A percentile compares a stretch with the other conserved stretches of the same genome.
These are phyloP conservation scores for Amaranthus palmeri DNA, from an alignment of 148 eudicot genomes.

Conservation along the genomic window DNA sequence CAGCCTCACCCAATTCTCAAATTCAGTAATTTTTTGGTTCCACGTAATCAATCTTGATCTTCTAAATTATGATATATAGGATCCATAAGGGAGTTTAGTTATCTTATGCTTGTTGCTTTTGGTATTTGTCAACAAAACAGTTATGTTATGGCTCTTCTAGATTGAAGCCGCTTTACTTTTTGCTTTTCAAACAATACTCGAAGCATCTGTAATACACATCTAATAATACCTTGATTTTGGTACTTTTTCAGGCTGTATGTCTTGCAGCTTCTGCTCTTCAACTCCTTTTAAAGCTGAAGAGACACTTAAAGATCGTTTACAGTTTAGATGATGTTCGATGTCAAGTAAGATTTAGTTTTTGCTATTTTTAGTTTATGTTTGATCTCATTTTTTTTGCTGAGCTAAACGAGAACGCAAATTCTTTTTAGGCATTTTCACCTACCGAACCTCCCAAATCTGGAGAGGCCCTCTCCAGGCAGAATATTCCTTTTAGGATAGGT, in stretches of 20 bases:
- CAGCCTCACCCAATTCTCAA: too few species aligned
- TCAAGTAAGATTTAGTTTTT: constrained; percentile 45
- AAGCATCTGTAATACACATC: not conserved
- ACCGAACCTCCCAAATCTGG: constrained; percentile 78
- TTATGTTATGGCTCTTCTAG: too few species aligned
- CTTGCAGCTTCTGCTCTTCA: constrained; percentile 78
- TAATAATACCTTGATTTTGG: constrained; percentile 12
- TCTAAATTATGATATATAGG: too few species aligned
- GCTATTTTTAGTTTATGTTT: not conserved
- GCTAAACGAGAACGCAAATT: constrained; percentile 5
- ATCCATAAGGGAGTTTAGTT: too few species aligned
- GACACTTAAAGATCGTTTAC: constrained; percentile 86
- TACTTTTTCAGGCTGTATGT: constrained; percentile 61
- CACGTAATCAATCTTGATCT: too few species aligned
- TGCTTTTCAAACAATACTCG: too few species aligned
- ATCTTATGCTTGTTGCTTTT: too few species aligned
- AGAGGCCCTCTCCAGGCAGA: constrained; percentile 68
- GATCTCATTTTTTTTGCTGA: not conserved
- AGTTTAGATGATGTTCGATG: constrained; percentile 83
- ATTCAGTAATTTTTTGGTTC: too few species aligned
- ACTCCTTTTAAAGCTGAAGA: constrained; percentile 80
- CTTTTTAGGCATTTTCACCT: constrained; percentile 79
- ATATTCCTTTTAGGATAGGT: constrained; percentile 55
- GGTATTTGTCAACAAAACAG: too few species aligned
- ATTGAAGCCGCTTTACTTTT: too few species aligned